Evolutionary conservation across 768 basidiomycete species (phyloP), one percentile per base, ranked within the genome.

Genomic region (Phanerodontia chrysosporium): DNA sequence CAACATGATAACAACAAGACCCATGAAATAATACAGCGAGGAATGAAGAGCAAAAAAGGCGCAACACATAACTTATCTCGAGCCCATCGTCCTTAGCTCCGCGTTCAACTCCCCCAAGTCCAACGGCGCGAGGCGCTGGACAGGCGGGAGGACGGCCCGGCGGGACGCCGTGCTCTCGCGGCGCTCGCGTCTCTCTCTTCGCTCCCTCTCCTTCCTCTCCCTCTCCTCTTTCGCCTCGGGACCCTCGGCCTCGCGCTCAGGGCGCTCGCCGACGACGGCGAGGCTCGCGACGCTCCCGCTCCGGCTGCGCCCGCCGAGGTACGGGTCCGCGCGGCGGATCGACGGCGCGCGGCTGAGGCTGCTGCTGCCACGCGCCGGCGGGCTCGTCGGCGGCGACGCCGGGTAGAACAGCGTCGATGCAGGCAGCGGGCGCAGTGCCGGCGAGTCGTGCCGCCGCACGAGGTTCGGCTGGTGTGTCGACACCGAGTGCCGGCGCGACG

Each of bases 371-470:
- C 61, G 57, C 44, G 51, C 32, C 25, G 61, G 62, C 29, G 62
- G 52, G 28, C 58, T 58, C 29, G 51, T 27, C 30, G 51, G 30
- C 30, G 51, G 30, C n/a, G 30, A 36, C 18, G 51, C n/a, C 35
- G 51, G 51, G 30, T 58, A 49, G n/a, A 61, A 39, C 35, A 68
- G 64, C 16, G 65, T 52, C 1, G 66, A 62, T 21, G 58, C 58
- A 13, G 64, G 63, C 16, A 65, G 42, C 25, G 67, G 66, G 25
- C 66, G 61, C 3, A 67, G 52, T 29, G 66, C 66, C 1, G 54
- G 49, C 45, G 63, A 64, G 57, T 69, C 67, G 39, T 64, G 64
- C 18, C 59, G 32, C 48, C 61, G 48, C 44, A 69, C 66, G 21
- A 66, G 55, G 21, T 65, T 59, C 13, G 66, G 64, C 29, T 44